Evolutionary conservation across 129 eudicot genomes (phyloP), one percentile per base, ranked within the genome.

Genomic region (Saposhnikovia divaricata): DNA sequence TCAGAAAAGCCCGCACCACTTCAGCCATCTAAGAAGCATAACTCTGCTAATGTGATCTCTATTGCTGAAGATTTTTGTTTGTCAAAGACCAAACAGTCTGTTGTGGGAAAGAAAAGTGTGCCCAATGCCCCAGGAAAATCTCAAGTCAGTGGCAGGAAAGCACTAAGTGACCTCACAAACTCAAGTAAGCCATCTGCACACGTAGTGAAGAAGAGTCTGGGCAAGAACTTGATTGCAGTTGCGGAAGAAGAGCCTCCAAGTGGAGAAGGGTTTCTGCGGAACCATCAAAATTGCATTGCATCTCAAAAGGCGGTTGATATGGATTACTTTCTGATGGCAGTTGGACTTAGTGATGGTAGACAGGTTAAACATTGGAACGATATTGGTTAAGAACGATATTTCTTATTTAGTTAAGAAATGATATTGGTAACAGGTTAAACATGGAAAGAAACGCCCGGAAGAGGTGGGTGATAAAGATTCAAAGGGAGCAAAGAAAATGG

Each of bases 151-250:
- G 89, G 95, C 76, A 85, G 94, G 80, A 93, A 91, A 87, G 90
- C 93, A 9, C 88, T 93, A 27, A 80, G 84, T 78, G 98, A 93
- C 72, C 88, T 93, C 76, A 91, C 98, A n/a, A 93, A 91, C 83
- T 84, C 93, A 5, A 86, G 75, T 3, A 89, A 81, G 82, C 91
- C 94, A 23, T 71, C 76, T 66, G 74, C 75, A 21, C 81, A 85
- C 47, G 69, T 77, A 19, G 78, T 86, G 47, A 89, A 84, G 72
- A 82, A 53, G 78, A 80, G 77, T 57, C 84, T 80, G 59, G 78
- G 34, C 48, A 87, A 86, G 86, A 85, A 88, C 18, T 45, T 88
- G 75, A 51, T 51, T 51, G 75, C 77, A 65, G 81, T 75, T 71
- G 79, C 78, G 23, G 80, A 77, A 23, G 86, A 65, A 23, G 86